Conservation (phyloP, 108 stramenopile genomes). For the Stephanodiscus minutulus region DNA sequence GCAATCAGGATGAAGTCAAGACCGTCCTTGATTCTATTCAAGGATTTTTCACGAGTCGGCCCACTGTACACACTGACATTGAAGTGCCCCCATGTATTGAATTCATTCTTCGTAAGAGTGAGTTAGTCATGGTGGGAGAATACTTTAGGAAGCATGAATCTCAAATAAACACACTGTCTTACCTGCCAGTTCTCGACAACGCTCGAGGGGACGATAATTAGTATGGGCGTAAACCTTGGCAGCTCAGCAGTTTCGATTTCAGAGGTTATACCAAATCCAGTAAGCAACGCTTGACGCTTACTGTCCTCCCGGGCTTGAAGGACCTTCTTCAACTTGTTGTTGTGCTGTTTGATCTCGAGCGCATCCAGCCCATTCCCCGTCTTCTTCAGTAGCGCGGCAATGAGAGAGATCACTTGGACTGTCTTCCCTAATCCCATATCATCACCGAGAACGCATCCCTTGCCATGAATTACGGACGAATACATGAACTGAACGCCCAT, state of each 20-base stretch:
- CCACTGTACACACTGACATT: slow-evolving; percentile 56
- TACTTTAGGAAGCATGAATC: background rate
- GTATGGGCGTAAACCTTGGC: slow-evolving; percentile 62
- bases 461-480: slow-evolving; percentile 53
- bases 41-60: slow-evolving; percentile 43
- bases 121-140: background rate
- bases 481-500: slow-evolving; percentile 80
- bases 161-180: slow-evolving; percentile 1
- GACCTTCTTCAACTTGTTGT: slow-evolving; percentile 30
- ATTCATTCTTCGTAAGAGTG: slow-evolving; percentile 52
- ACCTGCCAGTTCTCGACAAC: slow-evolving; percentile 72
- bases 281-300: slow-evolving; percentile 33
- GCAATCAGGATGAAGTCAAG: slow-evolving; percentile 69
- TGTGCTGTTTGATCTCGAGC: slow-evolving; percentile 39
- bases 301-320: slow-evolving; percentile 27
- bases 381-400: slow-evolving; percentile 77
- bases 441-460: slow-evolving; percentile 74
- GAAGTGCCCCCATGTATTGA: slow-evolving; percentile 80
- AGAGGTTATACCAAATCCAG: slow-evolving; percentile 17
- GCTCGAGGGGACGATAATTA: slow-evolving; percentile 77
- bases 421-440: slow-evolving; percentile 79
- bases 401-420: slow-evolving; percentile 72
- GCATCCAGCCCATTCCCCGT: slow-evolving; percentile 64
- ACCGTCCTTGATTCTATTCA: slow-evolving; percentile 54
- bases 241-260: slow-evolving; percentile 12